Conservation (phyloP, 306 rosid species). For the Hippophae gyantsensis region DNA sequence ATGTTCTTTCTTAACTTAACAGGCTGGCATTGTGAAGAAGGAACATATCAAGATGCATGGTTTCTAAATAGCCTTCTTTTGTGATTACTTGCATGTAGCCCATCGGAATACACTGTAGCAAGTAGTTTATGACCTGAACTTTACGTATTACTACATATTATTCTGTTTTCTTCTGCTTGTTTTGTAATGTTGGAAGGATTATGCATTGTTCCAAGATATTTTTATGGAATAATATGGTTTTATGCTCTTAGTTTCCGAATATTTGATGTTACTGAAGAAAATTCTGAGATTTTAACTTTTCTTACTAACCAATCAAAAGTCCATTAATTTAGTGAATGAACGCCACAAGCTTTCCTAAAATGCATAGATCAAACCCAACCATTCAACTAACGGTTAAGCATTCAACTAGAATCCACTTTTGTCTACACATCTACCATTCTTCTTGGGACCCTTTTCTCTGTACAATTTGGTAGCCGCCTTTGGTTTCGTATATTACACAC, state of each 20-base stretch:
- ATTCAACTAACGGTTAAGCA: no score
- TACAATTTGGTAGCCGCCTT: no score
- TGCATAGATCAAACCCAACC: no score
- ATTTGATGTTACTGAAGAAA: no score
- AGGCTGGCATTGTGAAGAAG: slow-evolving; percentile 50
- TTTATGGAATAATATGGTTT: slow-evolving; percentile 18
- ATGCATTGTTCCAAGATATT: slow-evolving; percentile 14
- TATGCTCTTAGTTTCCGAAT: slow-evolving; percentile 13
- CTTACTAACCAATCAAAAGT: no score
- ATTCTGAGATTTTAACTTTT: no score
- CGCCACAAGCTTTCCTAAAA: no score
- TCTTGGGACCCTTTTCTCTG: no score
- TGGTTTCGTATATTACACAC: no score
- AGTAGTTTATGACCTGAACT: slow-evolving; percentile 13
- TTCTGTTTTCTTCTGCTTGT: slow-evolving; percentile 8
- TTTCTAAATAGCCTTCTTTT: slow-evolving; percentile 25
- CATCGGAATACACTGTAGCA: slow-evolving; percentile 12
- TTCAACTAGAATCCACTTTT: no score
- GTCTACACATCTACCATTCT: no score
- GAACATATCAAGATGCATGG: slow-evolving; percentile 45
- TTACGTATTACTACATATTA: slow-evolving; percentile 2
- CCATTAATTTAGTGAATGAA: no score
- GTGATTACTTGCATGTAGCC: slow-evolving; percentile 7
- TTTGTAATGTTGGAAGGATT: slow-evolving; percentile 25
- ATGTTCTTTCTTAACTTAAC: not conserved